Base-by-base conservation (phyloP, 2,329 filamentous ascomycete genomes). In the Epichloe sylvatica region DNA sequence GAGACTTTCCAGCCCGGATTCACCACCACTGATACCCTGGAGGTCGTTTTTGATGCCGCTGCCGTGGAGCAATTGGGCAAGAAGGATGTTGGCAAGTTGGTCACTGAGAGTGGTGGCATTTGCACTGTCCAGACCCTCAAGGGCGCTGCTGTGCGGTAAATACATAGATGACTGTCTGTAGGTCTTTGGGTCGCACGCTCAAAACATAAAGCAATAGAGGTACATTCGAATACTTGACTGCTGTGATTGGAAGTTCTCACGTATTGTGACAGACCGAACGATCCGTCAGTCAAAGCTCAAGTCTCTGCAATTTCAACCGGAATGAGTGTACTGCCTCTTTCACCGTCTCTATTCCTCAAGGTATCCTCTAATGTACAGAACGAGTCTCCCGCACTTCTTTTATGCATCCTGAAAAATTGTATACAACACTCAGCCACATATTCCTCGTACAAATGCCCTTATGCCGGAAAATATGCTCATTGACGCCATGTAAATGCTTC, bases 1-100 rank as follows among this genome's bases (percentile, higher is more conserved):
- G 92, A 98, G 76, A 87, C 78, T 9, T 87, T 95, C 70, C 91
- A 97, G 75, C 89, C 90, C 1, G 92, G 91, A 0, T 97, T 97
- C 71, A 94, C 86, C 33, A 98, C 91, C 7, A 94, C 84, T 1
- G 83, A 84, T 7, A 69, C 67, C 44, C 74, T 91, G 47, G 85
- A 90, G 68, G 91, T 95, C 36, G 89, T 77, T 0, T 98, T 97
- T 64, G 86, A 97, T 61, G 86, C 85, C 3, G 76, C 70, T 42
- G 81, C 74, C 43, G 86, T 95, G 36, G 83, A 86, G 68, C 80
- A 84, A 67, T 72, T 91, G 52, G 81, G 83, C 61, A 84, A 84
- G 66, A 78, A 82, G 54, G 85, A 77, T 21, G 56, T 78, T 42
- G 76, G 77, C 54, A 80, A 78, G 69, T 71, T 97, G 56, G 80